Base-by-base conservation (phyloP, 2,329 filamentous ascomycete species). In the Thielaviopsis punctulata region DNA sequence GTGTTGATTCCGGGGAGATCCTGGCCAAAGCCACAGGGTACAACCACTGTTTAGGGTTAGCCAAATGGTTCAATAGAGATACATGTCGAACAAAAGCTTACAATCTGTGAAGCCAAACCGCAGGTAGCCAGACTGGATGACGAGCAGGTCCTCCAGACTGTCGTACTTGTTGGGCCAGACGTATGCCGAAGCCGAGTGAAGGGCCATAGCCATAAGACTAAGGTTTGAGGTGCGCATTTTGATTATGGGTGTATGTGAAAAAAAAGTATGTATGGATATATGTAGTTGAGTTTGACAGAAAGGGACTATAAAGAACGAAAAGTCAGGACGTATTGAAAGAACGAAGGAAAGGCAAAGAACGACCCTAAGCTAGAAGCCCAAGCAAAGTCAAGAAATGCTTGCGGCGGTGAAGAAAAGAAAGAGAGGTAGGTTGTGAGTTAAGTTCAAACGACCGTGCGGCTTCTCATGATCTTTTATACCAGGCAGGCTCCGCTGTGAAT, bases 1-100 rank as follows among this genome's bases (percentile, higher is more conserved):
- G 59, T 60, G 15, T 60, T 59, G 24, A 57, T 58, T 22, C 61
- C 61, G 8, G 52, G 51, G 19, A 53, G 51, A 45, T 58, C 59
- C 27, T 55, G 50, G 15, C 60, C 57, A 8, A 57, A 57, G 7
- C 55, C 53, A 58, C 59, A 61, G 1, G 59, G 56, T 13, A 50
- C 48, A 13, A 56, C 53, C 43, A 52, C 55, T 56, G 27, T 4
- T 9, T n/a, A 15, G 30, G 30, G 30, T 36, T 36, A 36, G 30
- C 2, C 15, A 10, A 36, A 52, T 21, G 30, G 12, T 47, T 30
- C 15, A 4, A 39, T 10, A 23, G 6, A 24, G 15, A 12, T 10
- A 15, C 5, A 33, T 13, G 3, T 21, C 24, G 21, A 27, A 10
- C 25, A 27, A 27, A 27, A 36, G 55, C 57, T 57, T 27, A 59